Evolutionary conservation across 1,284 basidiomycete species (phyloP).

Genomic region (Ceratobasidium papillatum): DNA sequence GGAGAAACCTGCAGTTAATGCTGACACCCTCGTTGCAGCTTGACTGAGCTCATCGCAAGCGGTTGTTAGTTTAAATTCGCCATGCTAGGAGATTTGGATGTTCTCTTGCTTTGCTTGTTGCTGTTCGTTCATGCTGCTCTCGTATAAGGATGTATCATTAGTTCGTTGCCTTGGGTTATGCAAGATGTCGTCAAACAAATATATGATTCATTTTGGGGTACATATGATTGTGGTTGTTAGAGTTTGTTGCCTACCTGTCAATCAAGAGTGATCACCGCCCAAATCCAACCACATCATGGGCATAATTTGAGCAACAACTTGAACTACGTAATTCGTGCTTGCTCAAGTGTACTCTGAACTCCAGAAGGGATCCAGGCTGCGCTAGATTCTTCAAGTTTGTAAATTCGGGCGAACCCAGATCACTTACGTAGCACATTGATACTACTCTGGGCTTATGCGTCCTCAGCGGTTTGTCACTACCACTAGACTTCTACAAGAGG

Average conservation of each 20-base stretch:
- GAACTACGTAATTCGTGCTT: background rate
- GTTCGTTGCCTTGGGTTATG: slow-evolving; percentile 29
- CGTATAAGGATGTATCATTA: slow-evolving; percentile 38
- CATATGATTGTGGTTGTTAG: background rate
- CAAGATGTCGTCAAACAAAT: background rate
- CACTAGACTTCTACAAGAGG: background rate
- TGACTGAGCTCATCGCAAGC: background rate
- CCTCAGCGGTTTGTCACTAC: background rate
- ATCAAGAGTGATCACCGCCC: background rate
- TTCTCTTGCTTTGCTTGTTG: slow-evolving; percentile 25
- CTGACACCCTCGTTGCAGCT: background rate
- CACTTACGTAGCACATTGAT: too few relatives aligned
- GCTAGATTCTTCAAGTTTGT: background rate
- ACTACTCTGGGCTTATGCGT: slow-evolving; percentile 9
- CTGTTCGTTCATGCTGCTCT: slow-evolving; percentile 21
- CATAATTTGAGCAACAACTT: background rate
- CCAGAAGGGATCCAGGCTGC: background rate
- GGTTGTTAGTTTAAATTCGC: background rate
- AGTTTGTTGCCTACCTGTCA: background rate
- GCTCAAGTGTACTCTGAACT: background rate
- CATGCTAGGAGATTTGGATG: background rate
- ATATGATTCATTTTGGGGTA: background rate
- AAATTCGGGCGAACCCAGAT: background rate
- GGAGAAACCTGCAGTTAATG: background rate
- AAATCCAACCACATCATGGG: slow-evolving; percentile 12